Base-by-base conservation (phyloP, 768 basidiomycete species). In the Russula dissimulans region DNA sequence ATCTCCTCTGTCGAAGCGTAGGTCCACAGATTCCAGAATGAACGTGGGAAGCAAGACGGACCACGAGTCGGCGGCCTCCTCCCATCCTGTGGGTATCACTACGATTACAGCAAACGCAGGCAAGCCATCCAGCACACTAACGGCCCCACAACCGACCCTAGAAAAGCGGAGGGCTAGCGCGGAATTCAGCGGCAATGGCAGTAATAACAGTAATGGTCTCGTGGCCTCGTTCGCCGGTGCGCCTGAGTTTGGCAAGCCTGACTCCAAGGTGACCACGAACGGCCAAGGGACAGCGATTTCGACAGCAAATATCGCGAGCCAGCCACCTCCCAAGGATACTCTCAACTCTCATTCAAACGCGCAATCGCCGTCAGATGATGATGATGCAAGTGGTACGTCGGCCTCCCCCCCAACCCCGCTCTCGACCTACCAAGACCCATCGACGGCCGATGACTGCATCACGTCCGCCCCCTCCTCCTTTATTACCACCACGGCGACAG, bases 1-100 rank as follows among this genome's bases (percentile, higher is more conserved):
- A 60, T 76, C 76, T 0, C 71, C 76, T 4, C 73, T 75, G 5
- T 57, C 69, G 54, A 61, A 63, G 52, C 60, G 56, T 10, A 61
- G 36, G 41, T 62, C 59, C 17, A 60, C 47, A 43, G 65, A 59
- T 8, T 54, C 59, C 15, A 60, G 55, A 60, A 62, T 62, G 61
- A 57, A 53, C 61, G 51, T 55, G 41, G 61, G 51, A 57, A 61
- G 56, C 41, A 57, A 53, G 39, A 32, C 29, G 31, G 18, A 32
- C 54, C 55, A 57, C 60, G 55, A 63, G 49, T 43, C 54, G n/a
- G n/a, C 41, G n/a, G 29, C 54, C 5, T 49, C 48, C 53, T 41
- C 22, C 31, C 46, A 54, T 36, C 9, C 22, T n/a, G 15, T 61
- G 14, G 32, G 42, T 44, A 31, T 36, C 50, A 11, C 59, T n/a